Evolutionary conservation across 345 rosid species (phyloP).

Genomic region (Populus tremula): DNA sequence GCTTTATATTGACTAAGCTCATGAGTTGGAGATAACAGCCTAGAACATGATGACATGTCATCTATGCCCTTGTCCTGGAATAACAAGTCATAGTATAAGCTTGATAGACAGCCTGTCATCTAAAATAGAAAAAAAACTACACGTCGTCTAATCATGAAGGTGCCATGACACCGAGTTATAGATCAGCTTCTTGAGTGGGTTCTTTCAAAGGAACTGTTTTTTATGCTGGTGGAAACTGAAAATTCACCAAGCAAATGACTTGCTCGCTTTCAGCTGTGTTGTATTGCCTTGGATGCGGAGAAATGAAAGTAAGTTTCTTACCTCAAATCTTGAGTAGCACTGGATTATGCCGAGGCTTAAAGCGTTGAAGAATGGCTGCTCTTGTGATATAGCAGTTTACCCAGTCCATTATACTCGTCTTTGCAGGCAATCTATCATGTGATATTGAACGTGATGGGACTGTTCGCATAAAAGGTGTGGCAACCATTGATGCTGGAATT

Average conservation of each 20-base stretch:
- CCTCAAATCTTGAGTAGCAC: neutral
- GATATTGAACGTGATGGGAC: slow-evolving; percentile 52
- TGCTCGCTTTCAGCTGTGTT: slow-evolving; percentile 27
- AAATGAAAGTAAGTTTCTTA: slow-evolving; percentile 38
- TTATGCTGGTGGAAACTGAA: neutral
- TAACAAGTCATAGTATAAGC: neutral
- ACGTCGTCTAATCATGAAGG: neutral
- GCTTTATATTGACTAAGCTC: too few species aligned
- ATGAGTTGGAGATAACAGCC: too few species aligned
- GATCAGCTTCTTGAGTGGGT: neutral
- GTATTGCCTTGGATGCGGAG: slow-evolving; percentile 59
- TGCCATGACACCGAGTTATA: neutral
- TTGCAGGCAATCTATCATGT: slow-evolving; percentile 53
- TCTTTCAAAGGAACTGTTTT: neutral
- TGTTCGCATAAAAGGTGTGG: slow-evolving; percentile 52
- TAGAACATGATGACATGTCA: neutral
- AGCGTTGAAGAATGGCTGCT: neutral
- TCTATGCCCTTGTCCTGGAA: neutral
- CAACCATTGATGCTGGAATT: slow-evolving; percentile 26
- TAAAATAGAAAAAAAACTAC: neutral
- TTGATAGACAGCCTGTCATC: neutral
- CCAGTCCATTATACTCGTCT: slow-evolving; percentile 1
- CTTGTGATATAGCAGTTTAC: neutral
- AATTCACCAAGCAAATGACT: neutral
- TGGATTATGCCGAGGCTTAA: neutral